These are phyloP conservation scores for Alternaria sp. DNA, from an alignment of 2,329 filamentous ascomycete genomes.

Conservation along the genomic window DNA sequence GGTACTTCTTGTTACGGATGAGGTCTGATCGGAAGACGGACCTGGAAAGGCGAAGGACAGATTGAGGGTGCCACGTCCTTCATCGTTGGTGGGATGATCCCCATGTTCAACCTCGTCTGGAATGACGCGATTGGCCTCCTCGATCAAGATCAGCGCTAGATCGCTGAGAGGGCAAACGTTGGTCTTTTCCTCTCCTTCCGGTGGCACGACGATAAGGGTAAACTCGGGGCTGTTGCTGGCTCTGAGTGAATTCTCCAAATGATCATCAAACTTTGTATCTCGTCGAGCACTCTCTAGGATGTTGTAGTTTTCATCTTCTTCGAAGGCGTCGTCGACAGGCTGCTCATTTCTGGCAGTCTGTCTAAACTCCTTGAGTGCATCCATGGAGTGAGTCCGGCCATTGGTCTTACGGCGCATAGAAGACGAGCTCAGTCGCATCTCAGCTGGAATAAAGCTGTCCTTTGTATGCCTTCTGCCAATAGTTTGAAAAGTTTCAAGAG, in stretches of 20 bases:
- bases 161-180: neutral
- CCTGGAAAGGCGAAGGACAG: neutral
- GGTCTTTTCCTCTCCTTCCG: neutral
- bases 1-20: neutral
- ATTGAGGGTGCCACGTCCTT: neutral
- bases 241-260: neutral
- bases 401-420: neutral
- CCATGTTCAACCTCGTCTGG: neutral
- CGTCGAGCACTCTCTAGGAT: neutral
- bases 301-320: neutral
- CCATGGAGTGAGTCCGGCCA: slow-evolving; percentile 8
- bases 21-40: neutral
- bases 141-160: too few species aligned
- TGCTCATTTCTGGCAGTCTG: neutral
- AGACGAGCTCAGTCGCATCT: neutral
- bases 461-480: neutral
- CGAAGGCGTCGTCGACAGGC: neutral
- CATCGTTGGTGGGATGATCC: too few species aligned
- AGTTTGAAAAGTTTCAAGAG: neutral
- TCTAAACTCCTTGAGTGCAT: slow-evolving; percentile 7
- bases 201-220: neutral
- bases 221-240: neutral
- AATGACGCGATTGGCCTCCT: neutral
- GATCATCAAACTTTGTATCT: neutral
- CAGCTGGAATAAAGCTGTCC: neutral